phyloP scores from a whole-genome alignment of 1,139 yeast species.

The Magnusiomyces sp. region DNA sequence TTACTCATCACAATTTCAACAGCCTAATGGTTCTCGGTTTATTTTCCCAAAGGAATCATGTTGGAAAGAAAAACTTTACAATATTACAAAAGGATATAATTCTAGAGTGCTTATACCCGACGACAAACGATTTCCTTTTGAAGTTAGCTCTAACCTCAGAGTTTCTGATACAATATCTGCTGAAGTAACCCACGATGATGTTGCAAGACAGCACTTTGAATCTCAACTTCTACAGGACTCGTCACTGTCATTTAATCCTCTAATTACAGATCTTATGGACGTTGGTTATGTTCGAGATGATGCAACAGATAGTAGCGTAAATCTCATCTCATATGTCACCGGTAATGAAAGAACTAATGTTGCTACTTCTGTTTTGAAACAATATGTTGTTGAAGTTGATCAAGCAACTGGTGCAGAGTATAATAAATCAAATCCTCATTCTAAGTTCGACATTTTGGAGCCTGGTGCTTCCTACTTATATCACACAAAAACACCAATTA shows the following conservation, averaged over 20 bases:
- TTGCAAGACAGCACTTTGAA: not conserved
- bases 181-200: not conserved
- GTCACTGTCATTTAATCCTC: not conserved
- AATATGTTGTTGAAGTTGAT: not conserved
- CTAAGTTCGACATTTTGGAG: not conserved
- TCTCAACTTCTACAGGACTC: not conserved
- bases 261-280: slow-evolving; percentile 1
- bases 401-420: not conserved
- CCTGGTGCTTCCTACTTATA: slow-evolving; percentile 1
- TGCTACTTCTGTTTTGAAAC: not conserved
- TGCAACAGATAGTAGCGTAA: not conserved
- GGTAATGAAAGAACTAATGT: slow-evolving; percentile 2
- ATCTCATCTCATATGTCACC: not conserved
- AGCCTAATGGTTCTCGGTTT: not conserved
- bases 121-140: not conserved
- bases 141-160: not conserved
- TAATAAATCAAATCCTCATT: not conserved
- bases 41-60: not conserved
- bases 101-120: not conserved
- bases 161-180: not conserved
- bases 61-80: no score
- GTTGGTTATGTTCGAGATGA: not conserved
- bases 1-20: not conserved
- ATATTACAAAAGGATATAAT: slow-evolving; percentile 1
- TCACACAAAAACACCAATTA: not conserved